Conservation (phyloP, 225 moss, liverwort and hornwort species). For the Rhytidiadelphus loreus region DNA sequence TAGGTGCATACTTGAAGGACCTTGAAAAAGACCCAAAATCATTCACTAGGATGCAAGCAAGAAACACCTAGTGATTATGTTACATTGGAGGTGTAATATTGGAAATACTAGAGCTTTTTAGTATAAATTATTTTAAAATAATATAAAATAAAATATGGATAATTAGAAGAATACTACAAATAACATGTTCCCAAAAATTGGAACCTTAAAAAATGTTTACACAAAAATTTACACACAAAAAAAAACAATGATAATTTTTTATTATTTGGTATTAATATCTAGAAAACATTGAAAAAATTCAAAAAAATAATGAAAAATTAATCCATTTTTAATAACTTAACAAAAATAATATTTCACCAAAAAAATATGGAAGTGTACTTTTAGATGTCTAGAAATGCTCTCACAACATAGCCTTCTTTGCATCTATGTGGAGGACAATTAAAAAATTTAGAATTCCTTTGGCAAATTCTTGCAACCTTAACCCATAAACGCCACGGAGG, state of each 20-base stretch:
- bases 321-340: too few relatives aligned
- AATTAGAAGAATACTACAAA: not conserved
- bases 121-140: not conserved
- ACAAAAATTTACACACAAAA: not conserved
- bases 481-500: too few relatives aligned
- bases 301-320: not conserved
- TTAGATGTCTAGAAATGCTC: not conserved
- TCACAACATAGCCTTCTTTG: not conserved
- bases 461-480: not conserved
- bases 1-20: not conserved
- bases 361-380: not conserved
- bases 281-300: not conserved
- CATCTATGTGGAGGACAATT: not conserved
- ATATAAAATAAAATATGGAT: not conserved
- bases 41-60: not conserved
- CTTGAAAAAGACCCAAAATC: not conserved
- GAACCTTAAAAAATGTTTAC: not conserved
- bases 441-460: not conserved
- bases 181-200: not conserved
- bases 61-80: fast-evolving
- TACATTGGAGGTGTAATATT: fast-evolving
- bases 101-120: not conserved
- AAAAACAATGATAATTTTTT: too few relatives aligned
- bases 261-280: not conserved
- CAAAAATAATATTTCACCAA: not conserved